phyloP scores from a whole-genome alignment of 2,329 filamentous ascomycete genomes.

The Sporothrix protearum region DNA sequence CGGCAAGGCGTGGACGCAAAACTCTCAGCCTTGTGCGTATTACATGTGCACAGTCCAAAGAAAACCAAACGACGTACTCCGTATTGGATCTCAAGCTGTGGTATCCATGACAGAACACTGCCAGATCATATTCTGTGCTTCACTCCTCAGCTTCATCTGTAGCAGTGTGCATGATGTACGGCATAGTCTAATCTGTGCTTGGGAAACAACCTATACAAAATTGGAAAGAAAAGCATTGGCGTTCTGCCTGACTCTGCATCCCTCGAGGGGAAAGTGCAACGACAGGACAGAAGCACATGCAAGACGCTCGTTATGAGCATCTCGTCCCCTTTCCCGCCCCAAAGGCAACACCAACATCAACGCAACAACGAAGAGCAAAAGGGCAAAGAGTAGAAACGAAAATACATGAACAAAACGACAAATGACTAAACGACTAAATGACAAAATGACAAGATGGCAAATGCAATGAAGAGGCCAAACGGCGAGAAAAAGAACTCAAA shows the following conservation, averaged over 20 bases:
- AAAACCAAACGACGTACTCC: background rate
- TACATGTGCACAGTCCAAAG: background rate
- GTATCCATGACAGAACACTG: background rate
- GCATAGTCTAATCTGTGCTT: constrained; percentile 24
- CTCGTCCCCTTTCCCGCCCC: background rate
- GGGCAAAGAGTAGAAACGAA: background rate
- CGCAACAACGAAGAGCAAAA: background rate
- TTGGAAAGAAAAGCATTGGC: background rate
- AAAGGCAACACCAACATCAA: background rate
- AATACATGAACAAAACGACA: background rate
- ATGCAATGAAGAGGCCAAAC: background rate
- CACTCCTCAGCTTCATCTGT: background rate
- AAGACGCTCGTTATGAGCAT: background rate
- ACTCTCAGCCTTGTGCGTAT: constrained; percentile 10
- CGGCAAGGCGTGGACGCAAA: background rate
- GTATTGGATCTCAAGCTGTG: background rate
- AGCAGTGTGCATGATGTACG: background rate
- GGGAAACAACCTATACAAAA: constrained; percentile 22
- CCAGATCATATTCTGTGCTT: background rate
- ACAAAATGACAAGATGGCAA: background rate
- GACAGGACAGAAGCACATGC: background rate
- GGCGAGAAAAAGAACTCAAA: background rate
- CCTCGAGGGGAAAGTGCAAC: background rate
- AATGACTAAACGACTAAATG: no score
- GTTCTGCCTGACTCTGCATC: background rate